Percentiles rank a stretch among this genome's conserved stretches.
phyloP scores from a whole-genome alignment of 1,284 basidiomycete species.

The Puccinia triticina region DNA sequence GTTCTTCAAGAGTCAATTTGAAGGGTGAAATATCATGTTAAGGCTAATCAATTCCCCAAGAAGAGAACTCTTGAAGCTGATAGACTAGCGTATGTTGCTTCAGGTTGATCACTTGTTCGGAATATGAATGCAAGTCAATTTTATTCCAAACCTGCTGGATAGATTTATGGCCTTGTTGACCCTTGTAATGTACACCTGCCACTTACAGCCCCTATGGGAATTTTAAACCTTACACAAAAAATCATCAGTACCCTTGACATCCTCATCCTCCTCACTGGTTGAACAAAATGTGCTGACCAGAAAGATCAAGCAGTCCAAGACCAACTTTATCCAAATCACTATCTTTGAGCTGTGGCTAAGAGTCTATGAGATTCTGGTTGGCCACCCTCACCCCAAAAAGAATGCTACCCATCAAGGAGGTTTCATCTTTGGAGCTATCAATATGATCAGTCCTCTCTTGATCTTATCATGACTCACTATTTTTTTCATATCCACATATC shows the following conservation, averaged over 20 bases:
- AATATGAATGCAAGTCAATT: slow-evolving; percentile 44
- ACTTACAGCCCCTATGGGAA: slow-evolving; percentile 10
- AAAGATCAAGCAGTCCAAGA: no score
- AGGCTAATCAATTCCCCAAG: not conserved
- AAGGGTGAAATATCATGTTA: no score
- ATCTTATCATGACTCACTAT: no score
- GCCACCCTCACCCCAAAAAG: no score
- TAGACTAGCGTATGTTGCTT: not conserved
- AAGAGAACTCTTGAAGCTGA: not conserved
- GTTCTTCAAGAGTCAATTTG: slow-evolving; percentile 73
- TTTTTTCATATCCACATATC: no score
- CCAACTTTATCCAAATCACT: no score
- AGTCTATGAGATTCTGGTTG: no score
- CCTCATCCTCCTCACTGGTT: slow-evolving; percentile 65
- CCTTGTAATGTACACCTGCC: slow-evolving; percentile 18
- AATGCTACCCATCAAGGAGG: no score
- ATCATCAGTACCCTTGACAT: slow-evolving; percentile 62
- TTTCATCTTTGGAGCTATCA: no score
- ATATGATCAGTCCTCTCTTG: no score
- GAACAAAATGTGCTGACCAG: slow-evolving; percentile 26
- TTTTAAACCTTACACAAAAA: slow-evolving; percentile 6
- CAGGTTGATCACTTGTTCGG: slow-evolving; percentile 40
- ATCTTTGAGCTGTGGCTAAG: no score
- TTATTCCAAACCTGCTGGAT: not conserved
- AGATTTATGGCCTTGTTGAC: slow-evolving; percentile 12